These are phyloP conservation scores for Pichia californica DNA, from an alignment of 805 yeast species.

Conservation along the genomic window DNA sequence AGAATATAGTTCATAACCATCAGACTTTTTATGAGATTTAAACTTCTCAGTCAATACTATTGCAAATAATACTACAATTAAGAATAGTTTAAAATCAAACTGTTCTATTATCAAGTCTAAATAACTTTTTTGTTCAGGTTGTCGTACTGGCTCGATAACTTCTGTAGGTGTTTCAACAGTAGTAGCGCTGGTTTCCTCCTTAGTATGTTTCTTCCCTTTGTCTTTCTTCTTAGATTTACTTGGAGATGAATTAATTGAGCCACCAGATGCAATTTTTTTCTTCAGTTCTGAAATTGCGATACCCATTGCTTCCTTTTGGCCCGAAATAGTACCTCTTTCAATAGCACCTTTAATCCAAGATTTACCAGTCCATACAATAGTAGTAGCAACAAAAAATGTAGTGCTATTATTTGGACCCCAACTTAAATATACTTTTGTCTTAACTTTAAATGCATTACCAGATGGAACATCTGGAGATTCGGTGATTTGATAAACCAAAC, in stretches of 20 bases:
- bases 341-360: slow-evolving; percentile 76
- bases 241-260: slow-evolving; percentile 20
- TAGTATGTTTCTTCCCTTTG: slow-evolving; percentile 6
- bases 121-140: slow-evolving; percentile 11
- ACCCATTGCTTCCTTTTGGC: slow-evolving; percentile 57
- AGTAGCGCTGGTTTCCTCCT: slow-evolving; percentile 6
- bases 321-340: slow-evolving; percentile 67
- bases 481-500: slow-evolving; percentile 50
- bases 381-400: slow-evolving; percentile 43
- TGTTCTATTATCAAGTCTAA: slow-evolving; percentile 16
- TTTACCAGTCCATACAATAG: slow-evolving; percentile 65
- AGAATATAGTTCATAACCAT: slow-evolving; percentile 9
- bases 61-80: slow-evolving; percentile 17
- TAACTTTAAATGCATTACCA: slow-evolving; percentile 59
- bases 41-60: slow-evolving; percentile 18
- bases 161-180: slow-evolving; percentile 9
- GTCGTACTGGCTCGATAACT: not conserved
- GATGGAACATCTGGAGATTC: slow-evolving; percentile 81
- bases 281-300: slow-evolving; percentile 42
- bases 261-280: slow-evolving; percentile 27
- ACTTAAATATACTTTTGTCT: slow-evolving; percentile 48
- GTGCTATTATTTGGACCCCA: slow-evolving; percentile 62
- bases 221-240: slow-evolving; percentile 16
- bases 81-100: slow-evolving; percentile 18
- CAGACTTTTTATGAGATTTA: not conserved